Percentiles rank a stretch among this genome's conserved stretches.
Conservation (phyloP, 768 basidiomycete genomes). For the Termitomyces sp. region DNA sequence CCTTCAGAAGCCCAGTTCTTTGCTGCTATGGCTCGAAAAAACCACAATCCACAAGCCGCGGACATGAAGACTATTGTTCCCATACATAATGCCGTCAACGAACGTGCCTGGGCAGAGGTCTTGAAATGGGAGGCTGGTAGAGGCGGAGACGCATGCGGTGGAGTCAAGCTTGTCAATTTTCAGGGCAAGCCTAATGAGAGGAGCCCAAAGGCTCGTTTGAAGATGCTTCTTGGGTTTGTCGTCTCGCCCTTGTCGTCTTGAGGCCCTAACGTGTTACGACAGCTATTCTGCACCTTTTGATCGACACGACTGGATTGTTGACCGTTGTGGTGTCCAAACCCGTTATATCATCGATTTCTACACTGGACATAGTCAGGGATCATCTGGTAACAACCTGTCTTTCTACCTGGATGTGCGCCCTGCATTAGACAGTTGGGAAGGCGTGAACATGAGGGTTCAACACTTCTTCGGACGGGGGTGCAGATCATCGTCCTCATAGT, state of each 20-base stretch:
- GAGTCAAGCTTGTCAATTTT: conserved; percentile 81
- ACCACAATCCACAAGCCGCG: conserved; percentile 77
- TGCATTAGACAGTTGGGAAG: conserved; percentile 92
- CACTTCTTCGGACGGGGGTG: conserved; percentile 41
- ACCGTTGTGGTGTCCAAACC: conserved; percentile 83
- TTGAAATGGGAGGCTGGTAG: conserved; percentile 76
- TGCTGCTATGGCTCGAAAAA: conserved; percentile 92
- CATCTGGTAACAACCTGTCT: conserved; percentile 52
- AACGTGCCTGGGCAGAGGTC: conserved; percentile 83
- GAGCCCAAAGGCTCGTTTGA: conserved; percentile 77
- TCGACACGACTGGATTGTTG: conserved; percentile 94
- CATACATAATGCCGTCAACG: conserved; percentile 99
- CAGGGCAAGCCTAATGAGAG: conserved; percentile 79
- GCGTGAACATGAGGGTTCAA: conserved; percentile 74
- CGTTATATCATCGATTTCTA: conserved; percentile 99
- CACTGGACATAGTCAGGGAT: conserved; percentile 56
- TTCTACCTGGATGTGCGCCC: conserved; percentile 95
- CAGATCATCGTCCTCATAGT: conserved; percentile 8
- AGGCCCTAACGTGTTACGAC: conserved; percentile 10
- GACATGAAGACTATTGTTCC: conserved; percentile 97
- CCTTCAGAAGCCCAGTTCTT: conserved; percentile 99
- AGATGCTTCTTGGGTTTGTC: conserved; percentile 80
- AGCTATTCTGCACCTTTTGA: conserved; percentile 96
- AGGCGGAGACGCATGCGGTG: conserved; percentile 80
- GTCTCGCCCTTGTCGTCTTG: conserved; percentile 1